Base-by-base conservation (phyloP, 2,329 filamentous ascomycete species). In the Ascochyta koolunga region DNA sequence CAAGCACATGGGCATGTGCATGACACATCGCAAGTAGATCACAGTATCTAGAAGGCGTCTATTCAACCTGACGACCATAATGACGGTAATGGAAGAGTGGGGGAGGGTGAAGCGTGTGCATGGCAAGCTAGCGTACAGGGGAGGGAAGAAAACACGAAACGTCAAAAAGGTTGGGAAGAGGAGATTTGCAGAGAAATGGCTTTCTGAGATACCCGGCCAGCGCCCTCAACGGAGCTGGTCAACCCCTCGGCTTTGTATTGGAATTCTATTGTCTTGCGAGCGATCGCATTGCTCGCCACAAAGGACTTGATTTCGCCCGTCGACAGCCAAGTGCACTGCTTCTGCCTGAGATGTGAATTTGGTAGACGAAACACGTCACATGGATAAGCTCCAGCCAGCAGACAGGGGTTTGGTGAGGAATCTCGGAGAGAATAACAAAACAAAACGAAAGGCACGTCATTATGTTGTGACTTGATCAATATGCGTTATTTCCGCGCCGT, bases 31-130 rank as follows among this genome's bases (percentile, higher is more conserved):
- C 32, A 51, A 49, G 44, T 24, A 53, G 52, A 52, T 53, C 21
- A 48, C 44, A 63, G 69, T 68, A 68, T 70, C 49, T 62, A 61
- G 62, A 64, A 69, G 70, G 71, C 69, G 71, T 74, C 72, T 59
- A 65, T 74, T 74, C 72, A 74, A 74, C 72, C 70, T 67, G 69
- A 74, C 72, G 71, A 67, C 71, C 66, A 43, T 68, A 58, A 70
- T 57, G 62, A 68, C 57, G 59, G 50, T 56, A 55, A 65, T 60
- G 22, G 37, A 39, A 29, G 27, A 25, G 38, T 7, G 7, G 46
- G 35, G 31, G 16, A n/a, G 47, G 40, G 33, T 19, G 21, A n/a
- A 5, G 19, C 21, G 10, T 21, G 24, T 15, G 27, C 19, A 27
- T n/a, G 29, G 16, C 18, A 6, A 18, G 19, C 22, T 35, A 9